Evolutionary conservation across 345 rosid species (phyloP), one percentile per base, ranked within the genome.

Genomic region (Murraya koenigii): DNA sequence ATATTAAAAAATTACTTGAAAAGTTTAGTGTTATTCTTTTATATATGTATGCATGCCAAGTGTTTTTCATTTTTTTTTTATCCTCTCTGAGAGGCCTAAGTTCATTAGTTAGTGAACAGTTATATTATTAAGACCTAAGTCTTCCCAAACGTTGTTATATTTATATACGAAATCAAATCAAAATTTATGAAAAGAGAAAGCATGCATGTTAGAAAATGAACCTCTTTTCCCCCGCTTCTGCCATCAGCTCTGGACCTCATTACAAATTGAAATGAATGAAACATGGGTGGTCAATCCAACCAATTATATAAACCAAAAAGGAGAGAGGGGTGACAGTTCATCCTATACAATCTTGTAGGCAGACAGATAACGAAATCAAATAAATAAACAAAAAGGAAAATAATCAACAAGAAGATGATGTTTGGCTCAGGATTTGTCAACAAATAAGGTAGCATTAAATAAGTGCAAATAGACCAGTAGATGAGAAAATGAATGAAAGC

Each of bases 391-490:
- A n/a, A 65, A 22, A 39, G 35, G 13, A 55, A 72, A 38, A 75
- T 30, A 17, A 54, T 44, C 47, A 44, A 39, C 69, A 74, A 78
- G 55, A 63, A 62, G 69, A 23, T 35, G 59, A 7, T 69, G 64
- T 76, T 76, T 74, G 73, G 64, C 15, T 70, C 52, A 71, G 58
- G 80, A 82, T 85, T 82, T 85, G 81, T 77, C 72, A 77, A 36
- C 82, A 62, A 35, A 64, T 38, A 8, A 47, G 75, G 75, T 44
- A 68, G 77, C 82, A 80, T 68, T 63, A 62, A 67, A 67, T 65
- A 78, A 80, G 74, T 75, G 77, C 28, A 41, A 17, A 19, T 32
- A 77, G 73, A 32, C 76, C 55, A 67, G 69, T 77, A 59, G 79
- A 68, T 59, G 75, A 26, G 44, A 54, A 38, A 61, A 73, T 74